Base-by-base conservation (phyloP, 2,329 filamentous ascomycete species). In the Calonectria pteridis region DNA sequence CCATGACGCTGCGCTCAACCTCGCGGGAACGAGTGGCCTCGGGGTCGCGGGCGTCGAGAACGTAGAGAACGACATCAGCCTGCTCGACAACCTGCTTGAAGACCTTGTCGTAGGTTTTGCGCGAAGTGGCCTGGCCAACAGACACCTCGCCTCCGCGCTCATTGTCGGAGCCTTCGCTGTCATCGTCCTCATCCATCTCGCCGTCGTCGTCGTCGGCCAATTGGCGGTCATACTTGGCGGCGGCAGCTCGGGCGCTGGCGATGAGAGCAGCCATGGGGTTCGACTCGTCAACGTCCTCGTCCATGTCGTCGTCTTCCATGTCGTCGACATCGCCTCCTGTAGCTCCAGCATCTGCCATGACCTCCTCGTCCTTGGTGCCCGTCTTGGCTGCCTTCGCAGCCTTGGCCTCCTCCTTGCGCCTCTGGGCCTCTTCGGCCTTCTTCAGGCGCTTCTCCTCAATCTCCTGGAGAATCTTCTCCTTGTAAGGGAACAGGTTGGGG, bases 401-500 rank as follows among this genome's bases (percentile, higher is more conserved):
- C 87, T 91, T 94, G 69, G 92, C 93, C 81, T 95, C 87, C 82
- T 97, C 94, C 76, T 91, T 91, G 80, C 91, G 89, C 82, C 91
- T 91, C 84, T 91, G 88, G 72, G 90, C 89, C 82, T 98, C 95
- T 82, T 98, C 95, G 76, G 92, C 92, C 88, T 96, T 98, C 84
- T 91, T 88, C 78, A 93, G 88, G 82, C 94, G 94, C 80, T 92
- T 93, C 86, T 98, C 95, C 86, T 99, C 97, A 80, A 99, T 97
- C 85, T 99, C 95, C 72, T 96, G 92, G 40, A 99, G 90, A 33
- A 99, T 91, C 88, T 94, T 96, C 84, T 98, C 96, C 88, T 99
- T 99, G 89, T 97, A 98, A 0, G 97, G 97, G 87, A 98, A 99
- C 43, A 98, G 87, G 83, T 98, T 99, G 50, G 97, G 97, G 75